Base-by-base conservation (phyloP, 2,329 filamentous ascomycete species). In the Fusarium sp. region DNA sequence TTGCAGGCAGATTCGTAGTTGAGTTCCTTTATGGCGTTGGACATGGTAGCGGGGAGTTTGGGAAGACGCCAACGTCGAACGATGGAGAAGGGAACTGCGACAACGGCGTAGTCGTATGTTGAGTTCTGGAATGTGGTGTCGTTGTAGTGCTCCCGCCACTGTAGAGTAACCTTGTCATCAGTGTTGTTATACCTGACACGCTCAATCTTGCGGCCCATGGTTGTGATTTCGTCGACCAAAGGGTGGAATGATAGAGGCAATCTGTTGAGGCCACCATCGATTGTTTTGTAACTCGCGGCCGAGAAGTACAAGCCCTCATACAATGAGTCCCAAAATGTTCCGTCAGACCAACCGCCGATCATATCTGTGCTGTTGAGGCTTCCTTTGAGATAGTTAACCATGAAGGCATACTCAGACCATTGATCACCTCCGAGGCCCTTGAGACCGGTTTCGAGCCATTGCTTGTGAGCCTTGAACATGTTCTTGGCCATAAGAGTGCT, bases 401-500 rank as follows among this genome's bases (percentile, higher is more conserved):
- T 58, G 0, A 63, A 63, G 0, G 60, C 60, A 5, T 58, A 63
- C 6, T 63, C 58, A 0, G 60, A 63, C 58, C 58, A 63, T 2
- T 63, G 60, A 6, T 63, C 60, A 2, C 60, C 60, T 0, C 60
- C 60, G 0, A 63, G 58, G 0, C 60, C 60, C 0, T 63, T 63
- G 0, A 63, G 28, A 0, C 60, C 60, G 2, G 58, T 63, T 9
- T 63, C 58, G 0, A 63, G 58, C 58, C 58, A 63, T 9, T 63
- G 58, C 4, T 63, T 63, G 22, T 63, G 60, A 2, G 60, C 60
- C 0, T 58, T 63, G 33, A 39, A 63, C 60, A 63, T 63, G 22
- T 63, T 63, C 2, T 44, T 63, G 2, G 60, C 58, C 60, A 63
- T 63, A 0, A 63, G 58, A 3, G 58, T 63, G 13, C 58, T 63